A percentile compares a stretch with the other conserved stretches of the same genome.
These are phyloP conservation scores for Patellifolia procumbens DNA, from an alignment of 179 eudicot genomes.

Conservation along the genomic window DNA sequence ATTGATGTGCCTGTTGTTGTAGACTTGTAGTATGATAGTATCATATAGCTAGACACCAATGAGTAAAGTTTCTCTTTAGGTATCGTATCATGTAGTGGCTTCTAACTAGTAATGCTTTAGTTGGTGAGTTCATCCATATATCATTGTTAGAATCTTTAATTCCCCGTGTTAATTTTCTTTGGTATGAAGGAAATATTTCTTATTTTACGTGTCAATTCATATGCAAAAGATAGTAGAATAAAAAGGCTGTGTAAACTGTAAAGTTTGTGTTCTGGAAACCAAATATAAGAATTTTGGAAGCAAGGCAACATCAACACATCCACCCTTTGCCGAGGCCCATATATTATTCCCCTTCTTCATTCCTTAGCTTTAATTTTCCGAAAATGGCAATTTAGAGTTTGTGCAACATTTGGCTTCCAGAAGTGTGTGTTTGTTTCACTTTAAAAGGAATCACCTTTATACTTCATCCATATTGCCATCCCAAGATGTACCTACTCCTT, in stretches of 20 bases:
- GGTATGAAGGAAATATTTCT: neutral
- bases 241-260: neutral
- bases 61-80: neutral
- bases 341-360: neutral
- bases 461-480: neutral
- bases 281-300: slow-evolving; percentile 1
- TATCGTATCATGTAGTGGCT: neutral
- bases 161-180: neutral
- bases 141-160: slow-evolving; percentile 1
- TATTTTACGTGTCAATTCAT: neutral
- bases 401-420: neutral
- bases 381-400: slow-evolving; percentile 1
- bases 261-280: slow-evolving; percentile 17
- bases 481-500: too few species aligned
- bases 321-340: neutral
- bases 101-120: slow-evolving; percentile 3
- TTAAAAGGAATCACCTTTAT: neutral
- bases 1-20: neutral
- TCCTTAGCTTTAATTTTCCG: neutral
- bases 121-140: neutral
- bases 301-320: slow-evolving; percentile 11
- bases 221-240: neutral
- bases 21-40: neutral
- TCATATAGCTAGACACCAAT: slow-evolving; percentile 11
- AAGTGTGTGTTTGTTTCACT: neutral